Percentiles rank a stretch among this genome's conserved stretches.
Conservation (phyloP, 78 protist genomes). For the Dictyostelium purpureum region DNA sequence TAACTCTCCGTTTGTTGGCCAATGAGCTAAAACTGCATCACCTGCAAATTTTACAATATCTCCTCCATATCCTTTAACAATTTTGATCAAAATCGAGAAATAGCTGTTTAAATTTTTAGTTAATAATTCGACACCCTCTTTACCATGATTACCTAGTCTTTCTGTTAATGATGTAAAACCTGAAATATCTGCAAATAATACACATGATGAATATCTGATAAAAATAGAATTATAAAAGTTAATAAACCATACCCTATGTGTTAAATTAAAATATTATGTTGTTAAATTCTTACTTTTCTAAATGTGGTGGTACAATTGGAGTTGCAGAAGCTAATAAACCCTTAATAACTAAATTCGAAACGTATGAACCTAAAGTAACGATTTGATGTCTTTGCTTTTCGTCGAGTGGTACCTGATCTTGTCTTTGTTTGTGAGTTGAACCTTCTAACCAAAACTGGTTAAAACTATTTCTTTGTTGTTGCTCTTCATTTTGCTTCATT, state of each 20-base stretch:
- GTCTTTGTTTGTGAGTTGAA: conserved; percentile 56
- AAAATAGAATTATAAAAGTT: background rate
- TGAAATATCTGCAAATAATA: conserved; percentile 84
- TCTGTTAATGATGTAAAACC: conserved; percentile 88
- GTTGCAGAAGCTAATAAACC: conserved; percentile 57
- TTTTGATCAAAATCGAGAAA: conserved; percentile 73
- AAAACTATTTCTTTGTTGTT: conserved; percentile 56
- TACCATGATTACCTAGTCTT: conserved; percentile 64
- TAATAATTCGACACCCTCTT: conserved; percentile 84
- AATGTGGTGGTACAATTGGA: conserved; percentile 71
- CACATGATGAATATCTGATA: conserved; percentile 48
- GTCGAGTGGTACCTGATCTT: conserved; percentile 48
- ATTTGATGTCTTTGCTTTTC: conserved; percentile 62
- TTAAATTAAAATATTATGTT: background rate
- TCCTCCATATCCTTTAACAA: conserved; percentile 79
- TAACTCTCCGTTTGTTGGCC: conserved; percentile 80
- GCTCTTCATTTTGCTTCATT: conserved; percentile 19
- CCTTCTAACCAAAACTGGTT: conserved; percentile 74
- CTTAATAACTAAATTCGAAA: conserved; percentile 62
- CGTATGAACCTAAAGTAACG: conserved; percentile 35
- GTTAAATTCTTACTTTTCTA: conserved; percentile 30
- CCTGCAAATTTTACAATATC: conserved; percentile 91
- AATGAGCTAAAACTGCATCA: conserved; percentile 87
- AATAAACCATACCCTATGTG: background rate
- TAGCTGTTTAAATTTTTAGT: conserved; percentile 77